These are phyloP conservation scores for Yamadazyma conglobata DNA, from an alignment of 1,139 yeast species.

Conservation along the genomic window DNA sequence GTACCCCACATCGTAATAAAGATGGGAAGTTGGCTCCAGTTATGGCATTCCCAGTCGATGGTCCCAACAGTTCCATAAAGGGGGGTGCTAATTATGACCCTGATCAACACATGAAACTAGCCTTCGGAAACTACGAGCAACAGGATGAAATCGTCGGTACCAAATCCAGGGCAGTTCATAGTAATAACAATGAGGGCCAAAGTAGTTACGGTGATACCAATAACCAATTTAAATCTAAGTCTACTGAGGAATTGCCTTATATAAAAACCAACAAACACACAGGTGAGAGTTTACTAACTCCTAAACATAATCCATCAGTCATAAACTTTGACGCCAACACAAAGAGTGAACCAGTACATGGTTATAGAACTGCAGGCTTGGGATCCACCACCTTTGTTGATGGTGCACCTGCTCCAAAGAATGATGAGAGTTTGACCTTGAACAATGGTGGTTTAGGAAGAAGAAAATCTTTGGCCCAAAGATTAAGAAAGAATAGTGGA, in stretches of 20 bases:
- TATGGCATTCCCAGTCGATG: slow-evolving; percentile 90
- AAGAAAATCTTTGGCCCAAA: slow-evolving; percentile 73
- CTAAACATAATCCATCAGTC: slow-evolving; percentile 52
- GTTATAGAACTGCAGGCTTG: slow-evolving; percentile 78
- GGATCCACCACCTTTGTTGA: slow-evolving; percentile 92
- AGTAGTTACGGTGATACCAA: too few species aligned
- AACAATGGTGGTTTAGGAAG: slow-evolving; percentile 49
- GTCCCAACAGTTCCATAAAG: slow-evolving; percentile 84
- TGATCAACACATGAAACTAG: slow-evolving; percentile 56
- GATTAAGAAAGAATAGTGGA: slow-evolving; percentile 49
- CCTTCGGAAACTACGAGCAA: slow-evolving; percentile 52
- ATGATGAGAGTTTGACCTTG: slow-evolving; percentile 26
- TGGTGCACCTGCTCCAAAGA: slow-evolving; percentile 88
- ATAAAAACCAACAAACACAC: slow-evolving; percentile 11
- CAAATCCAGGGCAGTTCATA: slow-evolving; percentile 18
- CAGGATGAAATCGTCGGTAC: slow-evolving; percentile 38
- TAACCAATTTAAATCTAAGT: slow-evolving; percentile 7
- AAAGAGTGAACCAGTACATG: slow-evolving; percentile 76
- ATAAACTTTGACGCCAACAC: slow-evolving; percentile 67
- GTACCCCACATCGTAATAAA: slow-evolving; percentile 93
- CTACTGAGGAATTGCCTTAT: slow-evolving; percentile 15
- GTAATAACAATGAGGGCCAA: too few species aligned
- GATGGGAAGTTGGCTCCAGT: slow-evolving; percentile 83
- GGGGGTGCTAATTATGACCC: slow-evolving; percentile 51
- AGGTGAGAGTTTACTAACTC: slow-evolving; percentile 24